phyloP scores from a whole-genome alignment of 2,329 filamentous ascomycete species.

The Anisogramma anomala region DNA sequence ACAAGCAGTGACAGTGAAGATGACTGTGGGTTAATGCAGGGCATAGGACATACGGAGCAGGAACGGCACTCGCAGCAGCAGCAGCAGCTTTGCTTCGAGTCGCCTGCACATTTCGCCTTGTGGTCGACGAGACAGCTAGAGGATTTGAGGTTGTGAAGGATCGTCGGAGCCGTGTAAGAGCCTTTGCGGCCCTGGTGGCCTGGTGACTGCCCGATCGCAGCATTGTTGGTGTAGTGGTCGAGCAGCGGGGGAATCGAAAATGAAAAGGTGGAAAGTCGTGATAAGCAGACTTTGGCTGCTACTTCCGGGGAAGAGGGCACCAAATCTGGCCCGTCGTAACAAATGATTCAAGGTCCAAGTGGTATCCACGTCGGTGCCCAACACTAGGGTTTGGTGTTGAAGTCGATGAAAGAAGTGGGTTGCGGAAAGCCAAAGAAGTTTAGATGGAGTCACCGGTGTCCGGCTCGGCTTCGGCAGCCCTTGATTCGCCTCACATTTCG shows the following conservation, averaged over 20 bases:
- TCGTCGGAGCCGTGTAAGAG: slow-evolving; percentile 22
- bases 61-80: slow-evolving; percentile 31
- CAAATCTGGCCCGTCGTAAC: no score
- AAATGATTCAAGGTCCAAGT: background rate
- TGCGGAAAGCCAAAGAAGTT: background rate
- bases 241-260: slow-evolving; percentile 7
- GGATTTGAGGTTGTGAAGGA: slow-evolving; percentile 30
- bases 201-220: slow-evolving; percentile 34
- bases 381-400: no score
- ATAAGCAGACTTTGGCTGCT: background rate
- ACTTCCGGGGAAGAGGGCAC: no score
- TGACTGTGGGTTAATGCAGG: no score
- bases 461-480: background rate
- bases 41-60: slow-evolving; percentile 17
- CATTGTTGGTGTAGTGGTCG: slow-evolving; percentile 25
- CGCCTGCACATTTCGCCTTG: slow-evolving; percentile 29
- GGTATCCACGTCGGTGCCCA: no score
- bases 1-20: no score
- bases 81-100: slow-evolving; percentile 39
- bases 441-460: background rate
- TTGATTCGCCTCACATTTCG: background rate
- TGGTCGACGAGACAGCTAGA: slow-evolving; percentile 23
- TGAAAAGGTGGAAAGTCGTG: background rate
- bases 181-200: slow-evolving; percentile 34
- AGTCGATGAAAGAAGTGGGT: background rate